Percentiles rank a stretch among this genome's conserved stretches.
phyloP scores from a whole-genome alignment of 441 rosid species.

The Mallotus japonicus region DNA sequence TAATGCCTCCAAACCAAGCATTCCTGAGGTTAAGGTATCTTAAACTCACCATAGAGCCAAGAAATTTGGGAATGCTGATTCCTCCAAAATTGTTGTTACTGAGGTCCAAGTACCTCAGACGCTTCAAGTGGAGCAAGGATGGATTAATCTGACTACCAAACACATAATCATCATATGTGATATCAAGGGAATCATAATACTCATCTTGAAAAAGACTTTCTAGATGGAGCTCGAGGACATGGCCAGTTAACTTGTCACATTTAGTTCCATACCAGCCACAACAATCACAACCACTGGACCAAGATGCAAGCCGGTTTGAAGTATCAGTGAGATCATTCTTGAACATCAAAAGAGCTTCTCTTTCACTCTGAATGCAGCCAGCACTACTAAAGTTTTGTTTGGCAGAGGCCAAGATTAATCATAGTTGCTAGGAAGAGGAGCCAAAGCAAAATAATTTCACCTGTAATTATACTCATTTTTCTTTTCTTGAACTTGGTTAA shows the following conservation, averaged over 20 bases:
- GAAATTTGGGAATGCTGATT: slow-evolving; percentile 9
- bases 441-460: too few relatives aligned
- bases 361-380: slow-evolving; percentile 14
- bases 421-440: too few relatives aligned
- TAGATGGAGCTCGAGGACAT: slow-evolving; percentile 16
- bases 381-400: too few relatives aligned
- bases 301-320: slow-evolving; percentile 21
- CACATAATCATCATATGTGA: too few relatives aligned
- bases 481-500: too few relatives aligned
- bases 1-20: slow-evolving; percentile 13
- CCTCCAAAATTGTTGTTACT: slow-evolving; percentile 4
- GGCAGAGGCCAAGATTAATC: too few relatives aligned
- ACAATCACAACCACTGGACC: slow-evolving; percentile 11
- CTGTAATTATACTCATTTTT: too few relatives aligned
- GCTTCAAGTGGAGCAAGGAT: slow-evolving; percentile 10
- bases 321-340: slow-evolving; percentile 23
- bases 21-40: slow-evolving; percentile 6
- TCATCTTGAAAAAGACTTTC: not conserved
- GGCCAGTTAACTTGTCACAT: not conserved
- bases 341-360: slow-evolving; percentile 29
- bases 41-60: slow-evolving; percentile 13
- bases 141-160: slow-evolving; percentile 11
- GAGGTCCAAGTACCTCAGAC: slow-evolving; percentile 14
- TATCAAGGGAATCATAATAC: not conserved
- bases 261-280: slow-evolving; percentile 7